Conservation (phyloP, 2,329 filamentous ascomycete genomes). For the Rosellinia necatrix region DNA sequence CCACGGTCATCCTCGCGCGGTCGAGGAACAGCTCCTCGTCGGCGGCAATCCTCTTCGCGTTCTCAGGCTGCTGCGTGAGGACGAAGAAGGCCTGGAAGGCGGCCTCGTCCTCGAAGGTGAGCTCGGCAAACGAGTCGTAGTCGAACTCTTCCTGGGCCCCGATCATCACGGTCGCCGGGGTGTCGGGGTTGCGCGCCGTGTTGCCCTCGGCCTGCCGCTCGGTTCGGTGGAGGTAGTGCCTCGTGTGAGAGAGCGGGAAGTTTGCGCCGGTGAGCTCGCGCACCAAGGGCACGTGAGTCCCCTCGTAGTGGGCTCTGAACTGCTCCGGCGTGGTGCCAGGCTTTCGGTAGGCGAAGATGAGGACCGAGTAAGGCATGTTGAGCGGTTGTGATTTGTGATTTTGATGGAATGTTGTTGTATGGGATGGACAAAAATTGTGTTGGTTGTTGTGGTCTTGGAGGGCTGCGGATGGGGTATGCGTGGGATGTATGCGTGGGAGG, state of each 20-base stretch:
- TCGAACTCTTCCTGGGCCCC: constrained; percentile 33
- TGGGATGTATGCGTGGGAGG: too few relatives aligned
- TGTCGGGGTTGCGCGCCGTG: constrained; percentile 23
- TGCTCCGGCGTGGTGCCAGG: constrained; percentile 27
- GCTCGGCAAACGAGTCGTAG: constrained; percentile 29
- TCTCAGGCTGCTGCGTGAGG: constrained; percentile 28
- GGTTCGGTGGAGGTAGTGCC: constrained; percentile 29
- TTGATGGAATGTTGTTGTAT: too few relatives aligned
- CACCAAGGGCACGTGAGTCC: constrained; percentile 25
- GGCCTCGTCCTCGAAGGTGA: constrained; percentile 28
- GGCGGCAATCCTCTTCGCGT: constrained; percentile 27
- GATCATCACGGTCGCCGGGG: constrained; percentile 28
- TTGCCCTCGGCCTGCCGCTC: constrained; percentile 13
- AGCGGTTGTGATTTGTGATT: too few relatives aligned
- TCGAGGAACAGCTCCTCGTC: constrained; percentile 34
- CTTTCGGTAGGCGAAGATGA: constrained; percentile 26
- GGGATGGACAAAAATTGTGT: too few relatives aligned
- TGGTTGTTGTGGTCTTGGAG: too few relatives aligned
- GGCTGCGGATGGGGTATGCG: too few relatives aligned
- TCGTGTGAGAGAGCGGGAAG: constrained; percentile 32
- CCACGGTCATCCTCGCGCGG: constrained; percentile 25
- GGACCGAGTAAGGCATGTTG: background rate
- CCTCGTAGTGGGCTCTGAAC: constrained; percentile 32
- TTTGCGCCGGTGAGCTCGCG: constrained; percentile 24
- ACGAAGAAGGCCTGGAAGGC: constrained; percentile 32